phyloP scores from a whole-genome alignment of 148 eudicot species.

The Gaultheria prostrata region DNA sequence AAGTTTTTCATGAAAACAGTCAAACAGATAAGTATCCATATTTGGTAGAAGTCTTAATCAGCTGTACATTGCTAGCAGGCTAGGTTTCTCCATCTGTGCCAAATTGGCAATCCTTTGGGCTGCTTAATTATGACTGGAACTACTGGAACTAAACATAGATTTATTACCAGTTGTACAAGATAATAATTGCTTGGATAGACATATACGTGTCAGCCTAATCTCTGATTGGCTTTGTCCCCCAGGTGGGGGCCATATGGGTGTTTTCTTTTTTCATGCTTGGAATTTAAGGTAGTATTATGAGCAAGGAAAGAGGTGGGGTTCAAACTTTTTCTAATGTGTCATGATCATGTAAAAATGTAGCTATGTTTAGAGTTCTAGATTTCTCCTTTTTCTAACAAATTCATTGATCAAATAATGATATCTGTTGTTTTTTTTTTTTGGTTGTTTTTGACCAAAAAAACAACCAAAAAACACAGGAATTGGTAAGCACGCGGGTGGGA shows the following conservation, averaged over 20 bases:
- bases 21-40: not conserved
- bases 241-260: not conserved
- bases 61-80: not conserved
- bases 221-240: constrained; percentile 10
- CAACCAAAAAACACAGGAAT: no score
- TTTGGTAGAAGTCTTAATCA: constrained; percentile 20
- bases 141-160: not conserved
- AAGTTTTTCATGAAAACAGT: not conserved
- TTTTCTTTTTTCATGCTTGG: not conserved
- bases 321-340: not conserved
- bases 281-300: constrained; percentile 14
- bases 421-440: not conserved
- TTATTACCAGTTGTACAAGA: not conserved
- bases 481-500: not conserved
- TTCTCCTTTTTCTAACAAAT: not conserved
- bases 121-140: constrained; percentile 14
- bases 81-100: not conserved
- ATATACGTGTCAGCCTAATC: constrained; percentile 23
- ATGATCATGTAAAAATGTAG: not conserved
- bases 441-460: no score
- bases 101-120: not conserved
- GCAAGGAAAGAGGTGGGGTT: constrained; percentile 11
- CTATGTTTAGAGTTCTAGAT: not conserved
- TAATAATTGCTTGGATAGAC: not conserved
- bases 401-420: not conserved